Percentiles rank a stretch among this genome's conserved stretches.
Evolutionary conservation across 768 basidiomycete genomes (phyloP).

Genomic region (Mycena metata): DNA sequence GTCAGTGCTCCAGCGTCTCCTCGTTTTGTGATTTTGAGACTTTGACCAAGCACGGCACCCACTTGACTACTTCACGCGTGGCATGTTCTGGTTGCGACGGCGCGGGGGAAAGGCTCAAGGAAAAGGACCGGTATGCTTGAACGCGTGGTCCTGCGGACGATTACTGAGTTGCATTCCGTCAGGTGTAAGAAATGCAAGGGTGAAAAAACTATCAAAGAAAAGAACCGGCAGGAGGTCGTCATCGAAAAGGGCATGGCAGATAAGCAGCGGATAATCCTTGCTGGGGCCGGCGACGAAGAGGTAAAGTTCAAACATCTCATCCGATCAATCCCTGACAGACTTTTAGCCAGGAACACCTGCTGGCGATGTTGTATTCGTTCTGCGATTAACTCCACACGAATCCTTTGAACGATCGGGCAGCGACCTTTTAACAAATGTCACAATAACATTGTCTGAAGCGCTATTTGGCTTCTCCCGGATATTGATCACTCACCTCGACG

Average conservation of each 20-base stretch:
- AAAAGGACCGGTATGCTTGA: conserved; percentile 80
- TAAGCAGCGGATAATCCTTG: conserved; percentile 85
- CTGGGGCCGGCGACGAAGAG: conserved; percentile 94
- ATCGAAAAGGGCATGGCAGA: conserved; percentile 91
- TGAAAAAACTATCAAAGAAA: conserved; percentile 84
- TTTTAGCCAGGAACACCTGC: conserved; percentile 86
- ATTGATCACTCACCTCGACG: conserved; percentile 92
- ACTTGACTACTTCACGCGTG: conserved; percentile 56
- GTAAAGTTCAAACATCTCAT: conserved; percentile 54
- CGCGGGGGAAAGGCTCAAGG: conserved; percentile 77
- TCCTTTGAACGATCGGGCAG: conserved; percentile 88
- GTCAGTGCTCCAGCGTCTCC: conserved; percentile 45
- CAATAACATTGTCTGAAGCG: conserved; percentile 93
- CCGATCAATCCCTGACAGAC: conserved; percentile 28
- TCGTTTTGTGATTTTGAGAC: conserved; percentile 2
- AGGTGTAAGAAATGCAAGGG: conserved; percentile 99
- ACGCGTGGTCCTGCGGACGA: neutral
- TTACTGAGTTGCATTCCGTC: conserved; percentile 18
- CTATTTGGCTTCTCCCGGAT: conserved; percentile 95
- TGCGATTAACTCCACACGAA: conserved; percentile 76
- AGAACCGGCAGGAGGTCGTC: conserved; percentile 88
- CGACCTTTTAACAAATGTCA: conserved; percentile 84
- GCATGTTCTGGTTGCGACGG: conserved; percentile 81
- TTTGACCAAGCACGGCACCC: conserved; percentile 60
- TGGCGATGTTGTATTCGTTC: conserved; percentile 91